Base-by-base conservation (phyloP, 2,329 filamentous ascomycete genomes). In the Penicillium sp. region DNA sequence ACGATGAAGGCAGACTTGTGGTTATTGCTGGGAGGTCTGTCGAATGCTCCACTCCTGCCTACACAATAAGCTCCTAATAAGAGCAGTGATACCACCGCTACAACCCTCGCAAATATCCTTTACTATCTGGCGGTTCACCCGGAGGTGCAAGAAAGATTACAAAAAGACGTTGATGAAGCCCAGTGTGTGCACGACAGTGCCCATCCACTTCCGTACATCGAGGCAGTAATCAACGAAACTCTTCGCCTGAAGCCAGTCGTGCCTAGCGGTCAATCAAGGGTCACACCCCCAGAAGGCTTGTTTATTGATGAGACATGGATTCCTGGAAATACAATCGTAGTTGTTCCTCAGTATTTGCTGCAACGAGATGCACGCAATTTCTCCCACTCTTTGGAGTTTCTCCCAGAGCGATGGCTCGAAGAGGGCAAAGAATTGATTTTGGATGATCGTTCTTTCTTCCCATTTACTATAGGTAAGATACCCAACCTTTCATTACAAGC, bases 211-310 rank as follows among this genome's bases (percentile, higher is more conserved):
- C 54, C 58, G 3, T 56, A 55, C 24, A 27, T 61, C 6, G 46
- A 61, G 6, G 60, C 50, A 13, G 27, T 60, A 13, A 49, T 63
- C 18, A 51, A 51, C 19, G 52, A 66, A 52, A 68, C 68, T 2
- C 66, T 74, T 56, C 67, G 76, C 1, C 60, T 79, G 2, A 71
- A 72, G n/a, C 75, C 77, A 0, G 63, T 74, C 0, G 19, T 75
- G 0, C 54, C 73, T 7, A 67, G 65, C 1, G 72, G 73, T 13
- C 63, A 59, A 10, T 64, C 64, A 9, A 74, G 77, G 9, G 65
- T 73, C 7, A 79, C 77, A 1, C 77, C 78, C 4, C 22, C 58
- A 1, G 49, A 63, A 18, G 63, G 63, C 9, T 13, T 68, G 2
- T 44, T 50, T 4, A 58, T 77, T 13, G 73, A 75, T 44, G 73